Conservation (phyloP, 192 early-diverging fungal genomes). For the Entomortierella chlamydospora region DNA sequence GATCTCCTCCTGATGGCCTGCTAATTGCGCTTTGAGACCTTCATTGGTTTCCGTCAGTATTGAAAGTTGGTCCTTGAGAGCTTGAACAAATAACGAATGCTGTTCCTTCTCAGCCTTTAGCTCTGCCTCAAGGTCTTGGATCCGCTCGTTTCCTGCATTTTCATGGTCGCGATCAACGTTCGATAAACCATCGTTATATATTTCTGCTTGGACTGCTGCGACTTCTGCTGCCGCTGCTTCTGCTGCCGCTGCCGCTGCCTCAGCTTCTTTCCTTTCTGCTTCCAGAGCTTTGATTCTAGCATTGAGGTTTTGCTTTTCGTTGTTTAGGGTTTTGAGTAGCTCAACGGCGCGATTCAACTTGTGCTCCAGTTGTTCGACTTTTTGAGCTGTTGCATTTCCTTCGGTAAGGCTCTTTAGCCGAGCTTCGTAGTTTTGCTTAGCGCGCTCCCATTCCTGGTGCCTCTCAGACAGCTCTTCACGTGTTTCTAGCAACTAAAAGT, state of each 20-base stretch:
- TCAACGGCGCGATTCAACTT: constrained; percentile 27
- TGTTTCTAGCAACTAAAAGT: constrained; percentile 22
- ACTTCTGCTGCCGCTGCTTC: constrained; percentile 1
- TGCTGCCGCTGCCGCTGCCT: constrained; percentile 11
- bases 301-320: constrained; percentile 28
- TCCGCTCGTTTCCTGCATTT: not conserved
- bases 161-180: not conserved
- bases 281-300: constrained; percentile 13
- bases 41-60: constrained; percentile 17
- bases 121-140: constrained; percentile 10
- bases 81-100: constrained; percentile 1
- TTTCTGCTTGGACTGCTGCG: not conserved
- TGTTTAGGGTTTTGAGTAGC: constrained; percentile 25
- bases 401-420: constrained; percentile 37
- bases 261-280: constrained; percentile 4
- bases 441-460: constrained; percentile 47
- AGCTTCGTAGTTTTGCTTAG: constrained; percentile 39
- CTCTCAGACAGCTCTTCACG: constrained; percentile 24
- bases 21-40: constrained; percentile 17
- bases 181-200: not conserved
- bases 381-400: constrained; percentile 37
- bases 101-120: constrained; percentile 27
- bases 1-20: constrained; percentile 19
- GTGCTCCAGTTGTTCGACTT: constrained; percentile 38
- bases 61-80: constrained; percentile 26